A percentile compares a stretch with the other conserved stretches of the same genome.
Conservation (phyloP, 257 asterid species). For the Eustoma russellianum region DNA sequence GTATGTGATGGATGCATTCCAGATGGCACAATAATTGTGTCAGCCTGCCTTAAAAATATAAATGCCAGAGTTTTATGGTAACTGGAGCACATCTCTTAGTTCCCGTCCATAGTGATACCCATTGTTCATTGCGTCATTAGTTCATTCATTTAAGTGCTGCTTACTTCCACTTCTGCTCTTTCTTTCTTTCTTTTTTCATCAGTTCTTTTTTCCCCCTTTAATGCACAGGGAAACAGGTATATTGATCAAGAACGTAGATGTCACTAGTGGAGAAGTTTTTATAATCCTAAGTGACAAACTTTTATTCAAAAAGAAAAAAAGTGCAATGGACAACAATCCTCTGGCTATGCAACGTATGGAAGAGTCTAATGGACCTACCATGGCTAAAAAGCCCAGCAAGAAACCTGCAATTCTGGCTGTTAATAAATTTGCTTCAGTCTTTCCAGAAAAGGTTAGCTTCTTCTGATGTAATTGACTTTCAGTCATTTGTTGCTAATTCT, state of each 20-base stretch:
- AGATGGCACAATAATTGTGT: too few species aligned
- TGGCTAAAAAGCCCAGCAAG: slow-evolving; percentile 38
- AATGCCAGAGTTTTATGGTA: too few species aligned
- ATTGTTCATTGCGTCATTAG: neutral
- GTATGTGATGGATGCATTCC: too few species aligned
- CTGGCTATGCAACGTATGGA: slow-evolving; percentile 33
- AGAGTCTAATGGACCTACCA: slow-evolving; percentile 34
- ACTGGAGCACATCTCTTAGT: neutral
- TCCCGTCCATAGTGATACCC: neutral
- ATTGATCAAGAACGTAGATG: slow-evolving; percentile 65
- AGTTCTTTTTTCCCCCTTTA: slow-evolving; percentile 1
- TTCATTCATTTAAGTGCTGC: neutral
- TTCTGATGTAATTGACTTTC: neutral
- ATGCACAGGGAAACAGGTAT: slow-evolving; percentile 83
- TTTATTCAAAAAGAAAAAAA: slow-evolving; percentile 54
- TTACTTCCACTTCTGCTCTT: neutral
- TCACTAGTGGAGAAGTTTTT: slow-evolving; percentile 60
- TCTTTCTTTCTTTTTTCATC: slow-evolving; percentile 6
- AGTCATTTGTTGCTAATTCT: too few species aligned
- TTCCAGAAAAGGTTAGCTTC: slow-evolving; percentile 80
- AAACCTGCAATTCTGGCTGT: slow-evolving; percentile 35
- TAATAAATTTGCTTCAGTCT: slow-evolving; percentile 42
- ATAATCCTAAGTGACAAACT: slow-evolving; percentile 61
- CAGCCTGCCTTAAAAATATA: too few species aligned
- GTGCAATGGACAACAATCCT: slow-evolving; percentile 35